Evolutionary conservation across 306 rosid species (phyloP), one percentile per base, ranked within the genome.

Genomic region (Cucurbita argyrosperma): DNA sequence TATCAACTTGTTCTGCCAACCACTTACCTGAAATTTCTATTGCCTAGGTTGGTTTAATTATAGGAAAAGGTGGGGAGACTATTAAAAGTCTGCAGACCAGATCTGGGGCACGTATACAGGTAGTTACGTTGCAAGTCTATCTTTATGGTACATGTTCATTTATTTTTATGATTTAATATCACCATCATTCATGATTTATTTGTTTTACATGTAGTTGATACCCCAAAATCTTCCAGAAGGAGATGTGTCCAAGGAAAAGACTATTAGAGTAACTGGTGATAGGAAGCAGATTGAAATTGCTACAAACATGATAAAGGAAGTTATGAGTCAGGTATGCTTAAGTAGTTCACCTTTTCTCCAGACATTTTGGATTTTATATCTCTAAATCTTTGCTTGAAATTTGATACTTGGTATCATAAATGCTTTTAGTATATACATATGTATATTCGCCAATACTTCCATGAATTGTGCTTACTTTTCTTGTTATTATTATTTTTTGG

Each of bases 41-140:
- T 61, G 58, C 54, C 23, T 82, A 95, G 99, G 99, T 95, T 74
- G 97, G 99, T n/a, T 81, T 95, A 84, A 91, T 95, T 75, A 95
- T 95, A 51, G 99, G 99, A 77, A 91, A 84, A 83, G 96, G 97
- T 68, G 99, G 99, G 15, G 99, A 95, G 83, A 95, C 99, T 69
- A 95, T 95, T 75, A 95, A 88, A 87, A 78, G 92, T 61, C 83
- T 95, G 71, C 99, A 95, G 85, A 87, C 99, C 63, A 85, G 83
- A 84, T 87, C 99, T 10, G 97, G 99, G 30, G 99, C 99, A 50
- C 96, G 99, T 38, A 91, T 95, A 79, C 99, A 95, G 99, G 99
- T 95, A 88, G 88, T 89, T 80, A 84, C 82, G 47, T 77, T 85
- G 54, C 62, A 18, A 4, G 42, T 49, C 43, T 26, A 68, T 68